Percentiles rank a stretch among this genome's conserved stretches.
Conservation (phyloP, 179 eudicot species). For the Pouteria campechiana region DNA sequence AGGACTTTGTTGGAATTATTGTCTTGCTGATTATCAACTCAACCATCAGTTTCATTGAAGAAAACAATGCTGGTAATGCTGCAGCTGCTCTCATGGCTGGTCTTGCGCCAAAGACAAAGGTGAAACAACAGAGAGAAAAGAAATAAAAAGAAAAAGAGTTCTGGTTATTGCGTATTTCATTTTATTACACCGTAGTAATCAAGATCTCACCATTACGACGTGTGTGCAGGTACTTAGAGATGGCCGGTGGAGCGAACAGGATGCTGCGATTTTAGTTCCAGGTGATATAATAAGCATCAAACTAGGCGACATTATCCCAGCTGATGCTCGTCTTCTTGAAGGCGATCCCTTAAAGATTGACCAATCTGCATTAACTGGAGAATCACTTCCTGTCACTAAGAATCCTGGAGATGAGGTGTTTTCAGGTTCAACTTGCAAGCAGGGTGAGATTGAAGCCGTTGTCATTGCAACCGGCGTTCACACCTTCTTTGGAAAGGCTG, state of each 20-base stretch:
- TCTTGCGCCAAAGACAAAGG: conserved; percentile 92
- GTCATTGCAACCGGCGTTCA: conserved; percentile 98
- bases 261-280: conserved; percentile 73
- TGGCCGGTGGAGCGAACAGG: conserved; percentile 84
- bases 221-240: conserved; percentile 56
- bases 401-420: conserved; percentile 69
- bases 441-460: conserved; percentile 86
- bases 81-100: conserved; percentile 97
- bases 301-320: conserved; percentile 79
- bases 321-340: conserved; percentile 91
- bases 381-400: conserved; percentile 81
- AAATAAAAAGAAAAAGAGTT: no score
- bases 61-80: conserved; percentile 89
- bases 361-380: conserved; percentile 89
- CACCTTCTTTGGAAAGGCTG: conserved; percentile 94
- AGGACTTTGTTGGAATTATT: conserved; percentile 81
- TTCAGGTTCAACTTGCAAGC: conserved; percentile 94
- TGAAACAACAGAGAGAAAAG: no score
- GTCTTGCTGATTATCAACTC: conserved; percentile 75
- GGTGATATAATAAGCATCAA: conserved; percentile 85
- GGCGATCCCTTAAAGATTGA: conserved; percentile 84
- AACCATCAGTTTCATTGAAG: conserved; percentile 86
- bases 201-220: neutral
- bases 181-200: no score
- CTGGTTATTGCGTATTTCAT: no score